Percentiles rank a stretch among this genome's conserved stretches.
Evolutionary conservation across 2,329 filamentous ascomycete genomes (phyloP).

Genomic region (Talaromyces amestolkiae): DNA sequence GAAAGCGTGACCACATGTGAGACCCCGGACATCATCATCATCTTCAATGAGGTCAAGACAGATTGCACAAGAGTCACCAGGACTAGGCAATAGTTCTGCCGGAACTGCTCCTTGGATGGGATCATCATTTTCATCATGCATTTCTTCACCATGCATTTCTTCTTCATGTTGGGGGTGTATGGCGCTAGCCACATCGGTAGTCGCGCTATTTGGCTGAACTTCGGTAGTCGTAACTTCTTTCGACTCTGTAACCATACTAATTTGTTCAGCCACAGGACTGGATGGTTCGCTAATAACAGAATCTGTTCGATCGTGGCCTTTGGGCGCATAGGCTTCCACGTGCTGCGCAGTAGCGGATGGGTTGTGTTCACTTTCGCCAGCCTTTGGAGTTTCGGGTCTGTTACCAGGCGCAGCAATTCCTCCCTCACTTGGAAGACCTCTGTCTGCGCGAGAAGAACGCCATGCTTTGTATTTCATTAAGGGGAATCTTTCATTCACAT

Average conservation of each 20-base stretch:
- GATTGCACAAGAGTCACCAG: conserved; percentile 92
- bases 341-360: conserved; percentile 21
- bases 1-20: conserved; percentile 97
- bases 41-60: conserved; percentile 93
- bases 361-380: conserved; percentile 52
- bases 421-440: conserved; percentile 79
- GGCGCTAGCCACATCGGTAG: conserved; percentile 10
- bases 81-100: conserved; percentile 73
- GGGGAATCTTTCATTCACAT: conserved; percentile 96
- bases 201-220: background rate
- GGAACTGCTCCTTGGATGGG: conserved; percentile 80
- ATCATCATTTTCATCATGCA: conserved; percentile 54
- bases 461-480: conserved; percentile 95
- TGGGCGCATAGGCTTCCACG: conserved; percentile 25
- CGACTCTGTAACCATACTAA: conserved; percentile 17
- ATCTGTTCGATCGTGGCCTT: conserved; percentile 23
- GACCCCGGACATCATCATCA: conserved; percentile 88
- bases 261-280: conserved; percentile 21
- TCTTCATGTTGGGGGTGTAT: conserved; percentile 1
- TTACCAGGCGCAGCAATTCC: conserved; percentile 73
- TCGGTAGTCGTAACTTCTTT: conserved; percentile 7
- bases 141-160: conserved; percentile 5
- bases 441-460: conserved; percentile 76
- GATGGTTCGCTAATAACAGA: conserved; percentile 22
- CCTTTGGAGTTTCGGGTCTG: conserved; percentile 69